These are phyloP conservation scores for Chytriomyces sp. DNA, from an alignment of 192 early-diverging fungal genomes.

Conservation along the genomic window DNA sequence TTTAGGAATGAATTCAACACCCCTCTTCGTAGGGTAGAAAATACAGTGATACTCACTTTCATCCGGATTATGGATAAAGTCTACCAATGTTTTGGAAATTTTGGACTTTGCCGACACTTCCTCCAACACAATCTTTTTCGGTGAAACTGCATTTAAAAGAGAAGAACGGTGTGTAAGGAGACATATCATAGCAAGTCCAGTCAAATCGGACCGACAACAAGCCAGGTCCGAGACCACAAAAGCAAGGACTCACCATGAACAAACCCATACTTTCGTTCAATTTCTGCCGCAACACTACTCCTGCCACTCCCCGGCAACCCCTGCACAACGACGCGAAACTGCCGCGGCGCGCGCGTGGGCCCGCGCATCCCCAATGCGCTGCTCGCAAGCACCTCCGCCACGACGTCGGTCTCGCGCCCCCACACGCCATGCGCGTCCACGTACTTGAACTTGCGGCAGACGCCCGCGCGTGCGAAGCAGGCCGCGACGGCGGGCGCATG, in stretches of 20 bases:
- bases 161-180: not conserved
- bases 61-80: conserved; percentile 33
- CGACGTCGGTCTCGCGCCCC: conserved; percentile 14
- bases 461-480: conserved; percentile 25
- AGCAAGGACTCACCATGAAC: conserved; percentile 42
- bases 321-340: conserved; percentile 40
- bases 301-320: conserved; percentile 54
- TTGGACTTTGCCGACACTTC: conserved; percentile 36
- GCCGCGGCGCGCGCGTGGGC: conserved; percentile 45
- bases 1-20: not conserved
- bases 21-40: too few species aligned
- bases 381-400: conserved; percentile 36
- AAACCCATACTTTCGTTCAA: conserved; percentile 43
- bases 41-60: too few species aligned
- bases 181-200: not conserved
- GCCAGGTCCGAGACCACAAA: not conserved
- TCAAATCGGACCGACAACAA: not conserved
- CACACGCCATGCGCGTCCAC: conserved; percentile 34
- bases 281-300: conserved; percentile 40
- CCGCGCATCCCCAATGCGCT: conserved; percentile 28
- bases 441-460: conserved; percentile 12
- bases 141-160: conserved; percentile 42
- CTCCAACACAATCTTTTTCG: conserved; percentile 47
- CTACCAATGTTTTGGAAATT: conserved; percentile 9
- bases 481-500: conserved; percentile 18